Base-by-base conservation (phyloP, 75 land plant species). In the Pinus tabuliformis region DNA sequence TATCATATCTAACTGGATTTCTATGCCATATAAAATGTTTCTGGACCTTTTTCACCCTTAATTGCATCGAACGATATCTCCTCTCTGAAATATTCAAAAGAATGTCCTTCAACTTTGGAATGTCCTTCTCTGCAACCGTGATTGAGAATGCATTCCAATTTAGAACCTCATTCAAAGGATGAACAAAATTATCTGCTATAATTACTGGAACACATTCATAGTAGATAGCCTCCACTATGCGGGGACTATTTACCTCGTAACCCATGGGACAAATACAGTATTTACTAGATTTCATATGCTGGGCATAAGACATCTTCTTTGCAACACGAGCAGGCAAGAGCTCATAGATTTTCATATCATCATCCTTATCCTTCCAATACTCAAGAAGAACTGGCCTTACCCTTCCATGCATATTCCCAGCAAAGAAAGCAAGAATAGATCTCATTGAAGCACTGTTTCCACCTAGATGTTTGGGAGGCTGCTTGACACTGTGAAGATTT, bases 111-210 rank as follows among this genome's bases (percentile, higher is more conserved):
- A 93, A 76, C 26, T 83, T 83, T 24, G 96, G 96, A 64, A 93
- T 89, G 79, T 91, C 92, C 77, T 85, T 87, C 76, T 93, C 94
- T 18, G 88, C 83, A 60, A 93, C 85, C 0, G 73, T 77, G 70
- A 93, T 68, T 18, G 96, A 91, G 73, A 93, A 93, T 42, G 85
- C 80, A 60, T 80, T 81, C 96, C 96, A 93, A 73, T 93, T 83
- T 56, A 93, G 71, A 17, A 93, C 86, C n/a, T 93, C 89, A 75
- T 70, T 79, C 14, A 87, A 78, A 3, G 96, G 96, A 22, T 73
- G 92, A 14, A 83, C 86, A 74, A 89, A 91, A 78, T 91, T 87
- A 78, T 93, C 94, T 16, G 96, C 90, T 42, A 89, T 84, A 28
- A 89, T 84, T 26, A 88, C 91, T 26, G 91, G 91, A 49, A 89